Conservation (phyloP, 2,329 filamentous ascomycete genomes). For the Akanthomyces lecanii region DNA sequence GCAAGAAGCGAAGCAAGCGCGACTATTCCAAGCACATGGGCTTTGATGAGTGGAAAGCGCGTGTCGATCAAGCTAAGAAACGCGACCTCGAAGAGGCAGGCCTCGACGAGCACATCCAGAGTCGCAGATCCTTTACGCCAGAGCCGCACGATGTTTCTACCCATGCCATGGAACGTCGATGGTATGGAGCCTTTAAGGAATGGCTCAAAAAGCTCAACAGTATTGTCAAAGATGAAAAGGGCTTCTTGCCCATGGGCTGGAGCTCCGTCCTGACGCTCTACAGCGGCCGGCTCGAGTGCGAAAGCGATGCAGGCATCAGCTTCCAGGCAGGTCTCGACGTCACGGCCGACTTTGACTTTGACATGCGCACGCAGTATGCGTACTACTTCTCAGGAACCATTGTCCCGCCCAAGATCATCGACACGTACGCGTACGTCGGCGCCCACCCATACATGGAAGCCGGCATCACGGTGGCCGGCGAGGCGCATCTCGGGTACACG, state of each 20-base stretch:
- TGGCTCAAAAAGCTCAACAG: slow-evolving; percentile 21
- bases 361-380: slow-evolving; percentile 20
- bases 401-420: slow-evolving; percentile 16
- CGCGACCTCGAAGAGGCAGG: background rate
- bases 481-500: slow-evolving; percentile 11
- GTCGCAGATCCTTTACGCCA: background rate
- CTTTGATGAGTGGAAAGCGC: background rate
- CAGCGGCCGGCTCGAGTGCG: slow-evolving; percentile 4
- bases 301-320: slow-evolving; percentile 9
- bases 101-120: background rate
- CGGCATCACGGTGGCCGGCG: slow-evolving; percentile 15
- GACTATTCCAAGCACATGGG: background rate
- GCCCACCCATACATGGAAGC: slow-evolving; percentile 10
- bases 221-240: slow-evolving; percentile 15
- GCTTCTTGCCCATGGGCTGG: slow-evolving; percentile 17
- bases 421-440: slow-evolving; percentile 18
- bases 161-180: slow-evolving; percentile 14
- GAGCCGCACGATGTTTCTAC: background rate
- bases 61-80: background rate
- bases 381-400: slow-evolving; percentile 20
- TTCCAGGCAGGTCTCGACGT: background rate
- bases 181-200: slow-evolving; percentile 20
- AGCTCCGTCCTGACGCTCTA: slow-evolving; percentile 17
- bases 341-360: background rate
- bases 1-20: background rate